phyloP scores from a whole-genome alignment of 441 rosid genomes.

The Hura crepitans region DNA sequence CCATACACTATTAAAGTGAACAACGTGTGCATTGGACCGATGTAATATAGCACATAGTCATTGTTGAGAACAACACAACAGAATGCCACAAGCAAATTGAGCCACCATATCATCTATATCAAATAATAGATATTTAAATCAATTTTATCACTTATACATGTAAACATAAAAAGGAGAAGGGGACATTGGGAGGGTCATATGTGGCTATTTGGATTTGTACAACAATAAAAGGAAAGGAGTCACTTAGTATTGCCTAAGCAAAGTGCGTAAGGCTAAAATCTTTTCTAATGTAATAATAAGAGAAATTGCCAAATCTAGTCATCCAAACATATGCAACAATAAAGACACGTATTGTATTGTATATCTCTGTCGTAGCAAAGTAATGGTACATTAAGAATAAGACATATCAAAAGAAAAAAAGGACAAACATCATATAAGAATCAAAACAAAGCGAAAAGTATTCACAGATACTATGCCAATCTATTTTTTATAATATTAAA shows the following conservation, averaged over 20 bases:
- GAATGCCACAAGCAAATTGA: conserved; percentile 85
- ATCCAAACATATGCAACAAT: conserved; percentile 99
- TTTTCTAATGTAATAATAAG: conserved; percentile 89
- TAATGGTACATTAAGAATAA: conserved; percentile 93
- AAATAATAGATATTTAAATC: conserved; percentile 29
- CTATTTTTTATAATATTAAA: neutral
- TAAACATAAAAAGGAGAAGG: neutral
- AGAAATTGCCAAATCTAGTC: conserved; percentile 99
- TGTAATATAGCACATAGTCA: conserved; percentile 89
- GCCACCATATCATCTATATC: conserved; percentile 99
- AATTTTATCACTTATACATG: conserved; percentile 11
- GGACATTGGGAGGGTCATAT: neutral
- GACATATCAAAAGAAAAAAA: conserved; percentile 48
- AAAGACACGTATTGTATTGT: conserved; percentile 88
- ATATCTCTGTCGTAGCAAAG: conserved; percentile 92
- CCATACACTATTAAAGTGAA: conserved; percentile 98
- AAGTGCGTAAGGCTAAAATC: conserved; percentile 92
- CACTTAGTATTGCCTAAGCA: conserved; percentile 56
- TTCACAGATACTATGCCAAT: neutral
- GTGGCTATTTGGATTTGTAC: conserved; percentile 7
- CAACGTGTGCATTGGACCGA: conserved; percentile 98
- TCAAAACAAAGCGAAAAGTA: conserved; percentile 2
- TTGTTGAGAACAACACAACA: conserved; percentile 87
- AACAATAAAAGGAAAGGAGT: conserved; percentile 14
- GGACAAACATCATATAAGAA: neutral